These are phyloP conservation scores for Hippophae gyantsensis DNA, from an alignment of 306 rosid genomes.

Conservation along the genomic window DNA sequence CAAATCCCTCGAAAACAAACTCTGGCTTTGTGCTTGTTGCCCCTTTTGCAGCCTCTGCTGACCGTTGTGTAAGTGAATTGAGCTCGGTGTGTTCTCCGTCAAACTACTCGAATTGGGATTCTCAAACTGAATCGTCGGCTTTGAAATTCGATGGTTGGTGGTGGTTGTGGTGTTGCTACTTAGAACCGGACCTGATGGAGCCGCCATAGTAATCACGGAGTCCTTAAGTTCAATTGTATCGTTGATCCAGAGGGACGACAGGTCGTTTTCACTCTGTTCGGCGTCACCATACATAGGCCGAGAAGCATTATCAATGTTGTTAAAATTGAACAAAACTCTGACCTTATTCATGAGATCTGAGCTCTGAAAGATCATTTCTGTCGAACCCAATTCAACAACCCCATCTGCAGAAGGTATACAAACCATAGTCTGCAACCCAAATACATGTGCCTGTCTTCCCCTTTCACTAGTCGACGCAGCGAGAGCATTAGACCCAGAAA, in stretches of 20 bases:
- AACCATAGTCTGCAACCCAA: slow-evolving; percentile 65
- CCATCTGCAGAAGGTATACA: slow-evolving; percentile 70
- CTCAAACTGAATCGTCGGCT: slow-evolving; percentile 44
- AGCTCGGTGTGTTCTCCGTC: slow-evolving; percentile 46
- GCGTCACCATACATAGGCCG: slow-evolving; percentile 42
- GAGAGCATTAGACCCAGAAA: slow-evolving; percentile 48
- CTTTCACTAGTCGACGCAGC: slow-evolving; percentile 51
- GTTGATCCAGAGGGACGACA: slow-evolving; percentile 67
- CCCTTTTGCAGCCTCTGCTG: not conserved
- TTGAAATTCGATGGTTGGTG: slow-evolving; percentile 19
- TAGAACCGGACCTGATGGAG: slow-evolving; percentile 8
- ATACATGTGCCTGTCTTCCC: slow-evolving; percentile 52
- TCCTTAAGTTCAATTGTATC: slow-evolving; percentile 50
- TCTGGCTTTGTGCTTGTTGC: slow-evolving; percentile 37
- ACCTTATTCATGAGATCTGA: slow-evolving; percentile 76
- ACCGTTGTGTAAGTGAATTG: slow-evolving; percentile 25
- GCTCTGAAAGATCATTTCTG: slow-evolving; percentile 50
- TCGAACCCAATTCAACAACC: slow-evolving; percentile 80
- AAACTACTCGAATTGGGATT: slow-evolving; percentile 50
- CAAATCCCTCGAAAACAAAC: slow-evolving; percentile 50
- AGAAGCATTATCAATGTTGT: slow-evolving; percentile 41
- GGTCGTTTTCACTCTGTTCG: slow-evolving; percentile 80
- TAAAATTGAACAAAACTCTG: slow-evolving; percentile 62
- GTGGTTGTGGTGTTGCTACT: slow-evolving; percentile 33
- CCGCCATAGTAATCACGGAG: slow-evolving; percentile 14